Conservation (phyloP, 805 yeast species). For the Teunomyces barrocoloradensis region DNA sequence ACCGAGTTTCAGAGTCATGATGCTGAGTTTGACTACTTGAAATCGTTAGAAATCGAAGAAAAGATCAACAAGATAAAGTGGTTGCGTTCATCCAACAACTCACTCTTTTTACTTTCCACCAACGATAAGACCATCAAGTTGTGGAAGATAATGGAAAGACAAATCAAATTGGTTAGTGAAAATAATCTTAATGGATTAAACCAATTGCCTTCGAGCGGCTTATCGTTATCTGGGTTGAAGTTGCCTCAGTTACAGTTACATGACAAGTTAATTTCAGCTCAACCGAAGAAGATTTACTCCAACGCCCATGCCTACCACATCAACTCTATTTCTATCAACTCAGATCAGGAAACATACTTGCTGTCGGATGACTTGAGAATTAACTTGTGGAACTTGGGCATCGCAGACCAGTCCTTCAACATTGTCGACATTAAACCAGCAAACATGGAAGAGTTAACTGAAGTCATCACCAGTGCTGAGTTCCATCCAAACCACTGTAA, state of each 20-base stretch:
- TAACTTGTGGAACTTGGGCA: constrained; percentile 91
- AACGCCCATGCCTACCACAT: constrained; percentile 99
- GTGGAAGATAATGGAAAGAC: constrained; percentile 94
- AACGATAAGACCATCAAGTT: constrained; percentile 98
- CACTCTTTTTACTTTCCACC: constrained; percentile 87
- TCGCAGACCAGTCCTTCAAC: constrained; percentile 93
- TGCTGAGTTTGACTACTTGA: constrained; percentile 96
- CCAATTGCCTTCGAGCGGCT: constrained; percentile 22
- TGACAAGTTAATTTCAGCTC: constrained; percentile 92
- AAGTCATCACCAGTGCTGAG: constrained; percentile 94
- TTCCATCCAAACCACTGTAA: constrained; percentile 94
- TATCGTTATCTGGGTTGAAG: constrained; percentile 48
- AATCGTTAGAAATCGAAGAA: constrained; percentile 95
- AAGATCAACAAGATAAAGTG: constrained; percentile 97
- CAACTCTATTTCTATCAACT: constrained; percentile 89
- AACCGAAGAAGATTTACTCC: constrained; percentile 85
- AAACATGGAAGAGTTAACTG: constrained; percentile 98
- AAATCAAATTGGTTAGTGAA: constrained; percentile 87
- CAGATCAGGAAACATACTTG: constrained; percentile 94
- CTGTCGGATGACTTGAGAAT: constrained; percentile 92
- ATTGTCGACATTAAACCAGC: constrained; percentile 97
- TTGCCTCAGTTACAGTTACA: constrained; percentile 90
- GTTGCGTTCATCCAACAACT: constrained; percentile 83
- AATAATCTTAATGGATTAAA: constrained; percentile 56
- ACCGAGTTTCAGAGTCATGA: constrained; percentile 98